Base-by-base conservation (phyloP, 2,329 filamentous ascomycete genomes). In the Berkeleyomyces basicola region DNA sequence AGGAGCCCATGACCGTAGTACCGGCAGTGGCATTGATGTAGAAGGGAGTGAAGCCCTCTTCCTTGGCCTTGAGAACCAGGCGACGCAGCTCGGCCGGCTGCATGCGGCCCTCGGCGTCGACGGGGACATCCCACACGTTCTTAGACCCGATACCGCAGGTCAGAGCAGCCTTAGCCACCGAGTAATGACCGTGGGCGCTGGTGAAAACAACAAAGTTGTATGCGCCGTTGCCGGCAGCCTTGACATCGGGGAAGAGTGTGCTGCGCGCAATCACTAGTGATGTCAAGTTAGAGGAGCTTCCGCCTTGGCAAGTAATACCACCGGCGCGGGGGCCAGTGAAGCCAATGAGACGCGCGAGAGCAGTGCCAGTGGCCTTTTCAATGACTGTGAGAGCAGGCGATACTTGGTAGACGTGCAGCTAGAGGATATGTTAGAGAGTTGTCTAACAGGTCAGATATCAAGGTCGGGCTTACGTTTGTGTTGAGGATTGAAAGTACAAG, bases 11-110 rank as follows among this genome's bases (percentile, higher is more conserved):
- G 1, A 97, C 92, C 0, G 93, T 99, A 0, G 92, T 96, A 16
- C 93, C 93, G 0, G 93, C 92, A 0, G 93, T 97, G 4, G 91
- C 88, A 71, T 96, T 97, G 70, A 97, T 88, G 74, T 95, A 96
- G 65, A 99, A 87, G 0, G 93, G 92, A 0, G 87, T 93, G 70
- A 85, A 83, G 42, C 88, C 89, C 59, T 84, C 78, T 0, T 71
- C 68, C 68, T 84, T 83, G 33, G 87, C 84, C 61, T 79, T 77
- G 4, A 76, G 59, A 39, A 96, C 77, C 47, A 84, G 75, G 1
- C 77, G 75, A 33, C 86, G 81, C 7, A 99, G 78, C 14, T 82
- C 82, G 0, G 75, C 70, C 0, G 86, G 78, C 36, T 82, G 77
- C 84, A 97, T 95, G 59, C 82, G 78, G 0, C 92, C 92, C 9